A percentile compares a stretch with the other conserved stretches of the same genome.
Conservation (phyloP, 129 eudicot genomes). For the Chrysanthemum makinoi region DNA sequence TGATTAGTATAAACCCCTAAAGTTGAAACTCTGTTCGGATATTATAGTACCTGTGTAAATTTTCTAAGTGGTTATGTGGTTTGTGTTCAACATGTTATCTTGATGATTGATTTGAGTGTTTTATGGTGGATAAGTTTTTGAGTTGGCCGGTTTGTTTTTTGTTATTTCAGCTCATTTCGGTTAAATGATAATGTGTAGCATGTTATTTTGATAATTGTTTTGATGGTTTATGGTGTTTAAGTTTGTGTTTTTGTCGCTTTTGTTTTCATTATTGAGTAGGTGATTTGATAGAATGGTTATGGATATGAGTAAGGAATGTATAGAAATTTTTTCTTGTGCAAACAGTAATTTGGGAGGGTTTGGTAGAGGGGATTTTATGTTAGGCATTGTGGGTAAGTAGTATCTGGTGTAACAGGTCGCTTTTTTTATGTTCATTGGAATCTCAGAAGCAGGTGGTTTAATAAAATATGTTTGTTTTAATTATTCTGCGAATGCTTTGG, state of each 20-base stretch:
- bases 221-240: too few relatives aligned
- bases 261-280: too few relatives aligned
- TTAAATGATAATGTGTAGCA: not conserved
- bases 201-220: too few relatives aligned
- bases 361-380: not conserved
- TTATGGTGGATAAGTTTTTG: not conserved
- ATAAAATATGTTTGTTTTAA: not conserved
- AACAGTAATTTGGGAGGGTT: not conserved
- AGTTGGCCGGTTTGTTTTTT: not conserved
- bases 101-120: too few relatives aligned
- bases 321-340: not conserved
- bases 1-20: too few relatives aligned
- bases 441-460: not conserved
- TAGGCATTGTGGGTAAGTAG: not conserved
- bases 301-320: not conserved
- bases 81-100: too few relatives aligned
- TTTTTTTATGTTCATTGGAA: constrained; percentile 8
- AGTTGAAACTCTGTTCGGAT: too few relatives aligned
- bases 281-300: not conserved
- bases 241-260: too few relatives aligned
- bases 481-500: not conserved
- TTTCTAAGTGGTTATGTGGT: too few relatives aligned
- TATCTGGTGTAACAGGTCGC: not conserved
- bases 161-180: not conserved
- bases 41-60: too few relatives aligned